Percentiles rank a stretch among this genome's conserved stretches.
phyloP scores from a whole-genome alignment of 2,329 filamentous ascomycete genomes.

The Neofusicoccum ribis region DNA sequence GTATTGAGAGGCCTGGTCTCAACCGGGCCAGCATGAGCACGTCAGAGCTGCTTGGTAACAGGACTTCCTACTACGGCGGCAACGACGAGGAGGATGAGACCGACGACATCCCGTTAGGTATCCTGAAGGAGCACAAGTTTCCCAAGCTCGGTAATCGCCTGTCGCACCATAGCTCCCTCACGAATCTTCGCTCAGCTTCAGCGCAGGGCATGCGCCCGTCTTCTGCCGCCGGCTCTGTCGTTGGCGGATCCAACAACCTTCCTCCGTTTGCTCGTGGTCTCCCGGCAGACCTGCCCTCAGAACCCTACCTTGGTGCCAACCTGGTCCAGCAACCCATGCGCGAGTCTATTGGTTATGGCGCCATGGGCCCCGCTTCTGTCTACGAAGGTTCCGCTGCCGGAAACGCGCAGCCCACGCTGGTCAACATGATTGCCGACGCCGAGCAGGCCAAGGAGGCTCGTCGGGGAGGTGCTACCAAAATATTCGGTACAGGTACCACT shows the following conservation, averaged over 20 bases:
- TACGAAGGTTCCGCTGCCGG: slow-evolving; percentile 32
- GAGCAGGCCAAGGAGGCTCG: slow-evolving; percentile 33
- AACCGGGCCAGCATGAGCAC: slow-evolving; percentile 11
- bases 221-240: slow-evolving; percentile 3
- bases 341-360: slow-evolving; percentile 33
- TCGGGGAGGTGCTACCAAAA: slow-evolving; percentile 18
- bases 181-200: slow-evolving; percentile 15
- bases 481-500: neutral
- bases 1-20: slow-evolving; percentile 13
- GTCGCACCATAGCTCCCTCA: slow-evolving; percentile 9
- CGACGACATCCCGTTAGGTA: slow-evolving; percentile 41
- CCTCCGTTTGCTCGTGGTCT: slow-evolving; percentile 39
- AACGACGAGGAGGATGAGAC: slow-evolving; percentile 16
- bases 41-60: slow-evolving; percentile 13
- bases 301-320: slow-evolving; percentile 37
- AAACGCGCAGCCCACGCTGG: slow-evolving; percentile 36
- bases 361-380: slow-evolving; percentile 32
- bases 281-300: slow-evolving; percentile 29
- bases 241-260: slow-evolving; percentile 23
- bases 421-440: slow-evolving; percentile 40
- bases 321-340: slow-evolving; percentile 35
- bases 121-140: slow-evolving; percentile 39
- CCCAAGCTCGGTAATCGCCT: slow-evolving; percentile 25
- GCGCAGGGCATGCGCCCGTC: slow-evolving; percentile 11
- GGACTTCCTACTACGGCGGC: neutral